Evolutionary conservation across 2,329 filamentous ascomycete genomes (phyloP).

Genomic region (Clarireedia hainanense): DNA sequence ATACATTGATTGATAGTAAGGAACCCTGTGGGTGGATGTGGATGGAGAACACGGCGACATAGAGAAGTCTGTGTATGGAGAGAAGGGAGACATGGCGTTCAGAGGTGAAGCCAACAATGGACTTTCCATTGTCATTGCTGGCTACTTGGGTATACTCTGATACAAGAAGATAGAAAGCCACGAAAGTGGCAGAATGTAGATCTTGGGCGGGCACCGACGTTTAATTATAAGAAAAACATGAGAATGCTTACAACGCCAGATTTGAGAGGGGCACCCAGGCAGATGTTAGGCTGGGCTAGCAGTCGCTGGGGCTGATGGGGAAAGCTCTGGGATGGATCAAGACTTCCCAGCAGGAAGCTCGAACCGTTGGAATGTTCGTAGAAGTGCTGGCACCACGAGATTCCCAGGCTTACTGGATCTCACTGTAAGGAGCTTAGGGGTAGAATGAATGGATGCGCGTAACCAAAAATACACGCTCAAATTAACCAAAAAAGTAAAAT

Average conservation of each 20-base stretch:
- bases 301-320: constrained; percentile 2
- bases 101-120: constrained; percentile 56
- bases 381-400: constrained; percentile 2
- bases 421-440: background rate
- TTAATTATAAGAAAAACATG: constrained; percentile 5
- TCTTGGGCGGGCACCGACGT: background rate
- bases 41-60: constrained; percentile 44
- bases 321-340: background rate
- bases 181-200: background rate
- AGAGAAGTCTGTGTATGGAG: constrained; percentile 47
- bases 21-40: constrained; percentile 34
- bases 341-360: background rate
- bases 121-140: constrained; percentile 51
- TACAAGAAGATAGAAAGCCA: constrained; percentile 1
- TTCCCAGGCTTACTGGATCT: background rate
- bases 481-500: background rate
- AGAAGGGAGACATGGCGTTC: constrained; percentile 46
- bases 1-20: constrained; percentile 46
- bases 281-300: constrained; percentile 6
- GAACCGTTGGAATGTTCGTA: background rate
- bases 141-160: background rate
- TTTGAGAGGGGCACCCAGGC: constrained; percentile 4
- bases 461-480: constrained; percentile 5
- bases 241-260: constrained; percentile 9
- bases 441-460: constrained; percentile 3